Percentiles rank a stretch among this genome's conserved stretches.
Evolutionary conservation across 176 grass and related monocot genomes (phyloP).

Genomic region (Alloteropsis semialata): DNA sequence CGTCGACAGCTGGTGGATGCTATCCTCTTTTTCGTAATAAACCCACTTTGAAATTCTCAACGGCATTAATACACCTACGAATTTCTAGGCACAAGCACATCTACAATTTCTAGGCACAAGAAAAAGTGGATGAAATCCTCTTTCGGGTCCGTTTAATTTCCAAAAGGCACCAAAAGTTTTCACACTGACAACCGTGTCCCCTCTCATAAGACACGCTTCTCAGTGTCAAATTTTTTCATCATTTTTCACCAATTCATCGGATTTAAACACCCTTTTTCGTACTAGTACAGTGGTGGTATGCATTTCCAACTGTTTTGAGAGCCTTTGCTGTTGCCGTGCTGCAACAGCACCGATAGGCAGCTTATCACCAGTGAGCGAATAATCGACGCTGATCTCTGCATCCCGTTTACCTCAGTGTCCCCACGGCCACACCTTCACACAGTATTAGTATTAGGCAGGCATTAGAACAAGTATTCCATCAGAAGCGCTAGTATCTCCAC

Average conservation of each 20-base stretch:
- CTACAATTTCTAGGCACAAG: not conserved
- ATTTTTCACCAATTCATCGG: too few species aligned
- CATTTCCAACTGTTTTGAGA: not conserved
- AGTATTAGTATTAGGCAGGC: not conserved
- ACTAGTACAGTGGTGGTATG: not conserved
- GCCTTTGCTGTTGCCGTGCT: not conserved
- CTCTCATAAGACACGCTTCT: too few species aligned
- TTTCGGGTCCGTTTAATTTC: too few species aligned
- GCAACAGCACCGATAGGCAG: too few species aligned
- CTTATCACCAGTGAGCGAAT: too few species aligned
- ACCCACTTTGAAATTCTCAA: slow-evolving; percentile 27
- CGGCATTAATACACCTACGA: slow-evolving; percentile 1
- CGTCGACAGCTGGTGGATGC: not conserved
- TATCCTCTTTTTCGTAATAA: not conserved
- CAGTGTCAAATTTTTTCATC: too few species aligned
- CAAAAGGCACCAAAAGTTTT: too few species aligned
- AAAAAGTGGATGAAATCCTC: too few species aligned
- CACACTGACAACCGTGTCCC: too few species aligned
- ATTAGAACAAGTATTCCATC: not conserved
- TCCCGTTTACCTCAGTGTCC: not conserved
- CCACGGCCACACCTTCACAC: not conserved
- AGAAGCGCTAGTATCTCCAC: not conserved
- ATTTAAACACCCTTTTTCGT: too few species aligned
- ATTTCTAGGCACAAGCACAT: not conserved
- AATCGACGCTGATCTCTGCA: too few species aligned